Conservation (phyloP, 805 yeast genomes). For the Pichia rugopelliculosa region DNA sequence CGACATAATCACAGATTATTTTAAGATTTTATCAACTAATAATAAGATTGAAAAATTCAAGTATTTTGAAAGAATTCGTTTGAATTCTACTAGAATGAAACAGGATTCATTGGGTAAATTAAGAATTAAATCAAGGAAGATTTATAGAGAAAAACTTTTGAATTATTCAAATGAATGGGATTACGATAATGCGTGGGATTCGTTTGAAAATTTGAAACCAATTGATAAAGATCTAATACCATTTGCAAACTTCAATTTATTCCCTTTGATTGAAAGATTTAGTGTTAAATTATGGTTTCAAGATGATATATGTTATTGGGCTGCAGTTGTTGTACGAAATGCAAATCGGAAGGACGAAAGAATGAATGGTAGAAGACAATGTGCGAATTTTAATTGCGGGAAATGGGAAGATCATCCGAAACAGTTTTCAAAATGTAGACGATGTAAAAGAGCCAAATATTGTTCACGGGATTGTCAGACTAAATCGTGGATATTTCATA, state of each 20-base stretch:
- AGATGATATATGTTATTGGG: constrained; percentile 88
- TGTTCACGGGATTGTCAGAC: constrained; percentile 90
- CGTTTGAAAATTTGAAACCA: constrained; percentile 17
- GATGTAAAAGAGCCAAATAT: constrained; percentile 91
- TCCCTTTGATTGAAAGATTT: constrained; percentile 88
- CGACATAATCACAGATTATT: constrained; percentile 16
- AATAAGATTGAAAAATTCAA: constrained; percentile 22
- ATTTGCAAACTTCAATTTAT: constrained; percentile 54
- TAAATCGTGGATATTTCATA: constrained; percentile 86
- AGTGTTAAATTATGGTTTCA: constrained; percentile 60
- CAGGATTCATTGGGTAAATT: constrained; percentile 23
- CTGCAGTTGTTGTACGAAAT: constrained; percentile 95
- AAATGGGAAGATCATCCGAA: constrained; percentile 88
- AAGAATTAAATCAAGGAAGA: constrained; percentile 21
- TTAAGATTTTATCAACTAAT: constrained; percentile 16
- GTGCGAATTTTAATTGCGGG: constrained; percentile 91
- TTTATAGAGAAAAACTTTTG: constrained; percentile 18
- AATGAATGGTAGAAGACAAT: constrained; percentile 86
- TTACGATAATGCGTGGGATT: constrained; percentile 32
- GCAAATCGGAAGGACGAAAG: constrained; percentile 87
- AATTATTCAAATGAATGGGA: constrained; percentile 35
- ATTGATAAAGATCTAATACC: constrained; percentile 31
- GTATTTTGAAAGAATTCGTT: constrained; percentile 22
- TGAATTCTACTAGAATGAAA: constrained; percentile 23
- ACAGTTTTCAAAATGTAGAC: constrained; percentile 89